Evolutionary conservation across 148 eudicot genomes (phyloP), one percentile per base, ranked within the genome.

Genomic region (Simmondsia chinensis): DNA sequence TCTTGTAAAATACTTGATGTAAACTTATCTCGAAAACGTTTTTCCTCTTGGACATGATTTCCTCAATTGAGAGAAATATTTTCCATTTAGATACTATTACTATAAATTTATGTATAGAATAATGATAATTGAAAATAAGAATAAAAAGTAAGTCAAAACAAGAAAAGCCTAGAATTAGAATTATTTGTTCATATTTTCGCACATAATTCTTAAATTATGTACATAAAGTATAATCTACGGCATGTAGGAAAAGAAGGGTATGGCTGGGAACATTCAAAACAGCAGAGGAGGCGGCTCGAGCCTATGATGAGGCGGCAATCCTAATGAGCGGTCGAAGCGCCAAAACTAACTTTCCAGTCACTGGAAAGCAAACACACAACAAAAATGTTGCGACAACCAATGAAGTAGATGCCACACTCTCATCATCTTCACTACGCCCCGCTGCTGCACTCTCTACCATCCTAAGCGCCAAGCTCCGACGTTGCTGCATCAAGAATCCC

Each of bases 181-280:
- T n/a, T n/a, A n/a, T n/a, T n/a, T n/a, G n/a, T n/a, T n/a, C n/a
- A n/a, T 39, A 19, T 13, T 43, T 12, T 9, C 24, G 10, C 30
- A 25, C 20, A 20, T 40, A 27, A 21, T 32, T 20, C 13, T 7
- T 12, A 20, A 48, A 3, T 4, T 10, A 0, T 5, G 11, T 25
- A 3, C 2, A 3, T 4, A 49, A 7, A 13, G 7, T 14, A 34
- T 34, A 17, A 0, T 9, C 8, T 17, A 12, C 10, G 43, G 8
- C 3, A 12, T 55, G 43, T 48, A 76, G 77, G 69, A 71, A 76
- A 42, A 64, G 69, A 44, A 68, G 77, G 54, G 65, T 76, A 12
- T 76, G 82, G 82, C 47, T 76, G 7, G 77, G 82, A 4, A 76
- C 82, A n/a, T 76, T 66, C 52, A 70, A 71, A 42, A 55, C 81